Evolutionary conservation across 2,329 filamentous ascomycete genomes (phyloP), one percentile per base, ranked within the genome.

Genomic region (Beauveria sp.): DNA sequence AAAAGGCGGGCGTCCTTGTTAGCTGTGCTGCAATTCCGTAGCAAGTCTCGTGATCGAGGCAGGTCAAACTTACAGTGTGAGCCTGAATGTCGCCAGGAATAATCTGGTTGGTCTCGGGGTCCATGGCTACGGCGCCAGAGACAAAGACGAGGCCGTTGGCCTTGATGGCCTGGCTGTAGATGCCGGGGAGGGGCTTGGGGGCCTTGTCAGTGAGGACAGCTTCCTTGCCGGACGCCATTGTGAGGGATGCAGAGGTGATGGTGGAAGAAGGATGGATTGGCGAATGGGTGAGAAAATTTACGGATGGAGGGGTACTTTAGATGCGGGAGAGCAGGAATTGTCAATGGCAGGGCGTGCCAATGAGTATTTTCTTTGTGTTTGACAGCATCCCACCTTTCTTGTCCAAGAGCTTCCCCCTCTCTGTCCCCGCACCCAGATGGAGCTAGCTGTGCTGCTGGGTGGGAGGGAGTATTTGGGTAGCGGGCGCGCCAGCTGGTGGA

Each of bases 101-200:
- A 60, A 89, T 77, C 66, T 83, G 80, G 64, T 82, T 84, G 7
- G 75, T 74, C 59, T 77, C 74, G 50, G 80, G 77, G 72, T 89
- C 85, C 66, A 85, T 84, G 65, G 87, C 86, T 66, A 91, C 86
- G 67, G 87, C 85, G 66, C 88, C 88, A 0, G 87, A 90, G 70
- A 88, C 82, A 75, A 85, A 91, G 74, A 91, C 81, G 66, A 87
- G 79, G 65, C 84, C 83, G 65, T 85, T 85, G 63, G 87, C 87
- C 67, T 83, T 81, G 73, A 91, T 86, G 68, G 87, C 88, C 67
- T 77, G 75, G 70, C 72, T 78, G 67, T 76, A 77, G 64, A 78
- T 72, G 65, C 68, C 68, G 6, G 75, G 71, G 18, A 76, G 68
- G 14, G 75, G 73, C 69, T 74, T 74, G 50, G 75, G 75, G 45